phyloP scores from a whole-genome alignment of 257 asterid species.

The Thymus mandschuricus region DNA sequence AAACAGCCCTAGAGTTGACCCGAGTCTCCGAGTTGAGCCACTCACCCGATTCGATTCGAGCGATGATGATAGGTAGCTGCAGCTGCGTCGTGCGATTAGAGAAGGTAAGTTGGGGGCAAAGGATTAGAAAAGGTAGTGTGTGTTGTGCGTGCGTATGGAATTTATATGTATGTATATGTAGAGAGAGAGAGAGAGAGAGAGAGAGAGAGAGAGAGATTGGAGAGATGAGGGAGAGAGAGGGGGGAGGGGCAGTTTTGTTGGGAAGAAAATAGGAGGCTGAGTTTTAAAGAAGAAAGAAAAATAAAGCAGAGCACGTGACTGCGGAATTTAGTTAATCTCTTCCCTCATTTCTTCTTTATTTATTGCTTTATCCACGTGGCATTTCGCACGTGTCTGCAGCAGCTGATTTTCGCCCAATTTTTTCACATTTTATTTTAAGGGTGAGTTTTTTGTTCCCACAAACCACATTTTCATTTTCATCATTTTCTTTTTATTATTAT shows the following conservation, averaged over 20 bases:
- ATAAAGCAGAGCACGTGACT: slow-evolving; percentile 42
- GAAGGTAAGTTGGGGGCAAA: slow-evolving; percentile 39
- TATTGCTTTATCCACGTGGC: slow-evolving; percentile 24
- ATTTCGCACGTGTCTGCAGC: slow-evolving; percentile 30
- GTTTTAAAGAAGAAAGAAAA: slow-evolving; percentile 40
- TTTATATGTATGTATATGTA: slow-evolving; percentile 30
- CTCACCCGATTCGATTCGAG: slow-evolving; percentile 43
- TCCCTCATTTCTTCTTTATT: not conserved
- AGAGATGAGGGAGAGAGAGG: slow-evolving; percentile 25
- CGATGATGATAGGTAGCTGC: slow-evolving; percentile 25
- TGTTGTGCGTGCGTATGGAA: slow-evolving; percentile 30
- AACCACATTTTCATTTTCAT: not conserved
- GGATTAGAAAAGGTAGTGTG: slow-evolving; percentile 28
- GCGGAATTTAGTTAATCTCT: slow-evolving; percentile 6
- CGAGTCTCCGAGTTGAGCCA: slow-evolving; percentile 37
- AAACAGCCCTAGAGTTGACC: slow-evolving; percentile 55
- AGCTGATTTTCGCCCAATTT: not conserved
- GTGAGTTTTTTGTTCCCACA: not conserved
- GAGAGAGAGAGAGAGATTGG: too few relatives aligned
- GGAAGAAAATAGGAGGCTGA: slow-evolving; percentile 39
- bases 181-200: slow-evolving; percentile 26
- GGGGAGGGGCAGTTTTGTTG: slow-evolving; percentile 31
- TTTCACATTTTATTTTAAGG: too few relatives aligned
- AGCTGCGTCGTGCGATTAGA: slow-evolving; percentile 24
- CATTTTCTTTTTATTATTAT: too few relatives aligned